Evolutionary conservation across 1,139 yeast species (phyloP).

Genomic region (Diutina ranongensis): DNA sequence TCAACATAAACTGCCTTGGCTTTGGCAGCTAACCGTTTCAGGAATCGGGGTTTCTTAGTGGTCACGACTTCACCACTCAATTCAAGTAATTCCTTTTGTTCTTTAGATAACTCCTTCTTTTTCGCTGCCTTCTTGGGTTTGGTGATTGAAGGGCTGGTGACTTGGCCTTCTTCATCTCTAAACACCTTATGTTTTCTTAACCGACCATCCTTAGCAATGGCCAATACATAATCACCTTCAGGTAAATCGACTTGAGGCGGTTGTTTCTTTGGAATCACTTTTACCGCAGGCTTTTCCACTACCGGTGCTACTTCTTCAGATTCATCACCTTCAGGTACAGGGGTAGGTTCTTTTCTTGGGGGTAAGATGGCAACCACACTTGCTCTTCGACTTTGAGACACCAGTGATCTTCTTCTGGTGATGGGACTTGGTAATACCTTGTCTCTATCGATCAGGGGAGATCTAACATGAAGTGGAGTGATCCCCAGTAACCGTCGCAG

Average conservation of each 20-base stretch:
- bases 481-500: constrained; percentile 3
- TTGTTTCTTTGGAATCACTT: background rate
- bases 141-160: background rate
- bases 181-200: background rate
- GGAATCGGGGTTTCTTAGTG: background rate
- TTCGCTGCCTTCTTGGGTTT: background rate
- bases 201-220: background rate
- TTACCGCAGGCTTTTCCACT: background rate
- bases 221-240: constrained; percentile 4
- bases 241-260: background rate
- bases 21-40: background rate
- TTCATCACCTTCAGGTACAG: background rate
- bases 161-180: background rate
- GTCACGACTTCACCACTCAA: background rate
- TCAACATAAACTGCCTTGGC: background rate
- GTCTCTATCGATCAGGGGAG: background rate
- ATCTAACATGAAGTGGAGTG: background rate
- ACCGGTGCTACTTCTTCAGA: background rate
- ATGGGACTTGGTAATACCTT: background rate
- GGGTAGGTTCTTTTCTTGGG: constrained; percentile 1
- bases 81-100: background rate
- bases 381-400: background rate
- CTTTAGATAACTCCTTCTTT: background rate
- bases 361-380: background rate
- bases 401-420: background rate